Conservation (phyloP, 2,329 filamentous ascomycete species). For the Rutstroemia sp. region DNA sequence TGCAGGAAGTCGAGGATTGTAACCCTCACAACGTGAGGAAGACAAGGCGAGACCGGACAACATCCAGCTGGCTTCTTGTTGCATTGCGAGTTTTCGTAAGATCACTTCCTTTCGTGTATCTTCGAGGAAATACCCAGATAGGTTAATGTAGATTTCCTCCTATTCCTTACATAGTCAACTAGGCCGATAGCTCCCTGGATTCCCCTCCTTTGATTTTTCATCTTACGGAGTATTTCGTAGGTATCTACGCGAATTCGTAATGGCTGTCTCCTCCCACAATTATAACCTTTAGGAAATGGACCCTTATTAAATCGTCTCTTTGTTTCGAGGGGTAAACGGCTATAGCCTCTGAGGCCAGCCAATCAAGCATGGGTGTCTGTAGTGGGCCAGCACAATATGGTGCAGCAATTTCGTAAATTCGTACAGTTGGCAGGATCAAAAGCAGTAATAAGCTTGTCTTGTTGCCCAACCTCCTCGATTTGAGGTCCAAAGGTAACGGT, state of each 20-base stretch:
- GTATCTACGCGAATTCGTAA: neutral
- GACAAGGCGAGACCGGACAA: neutral
- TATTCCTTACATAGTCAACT: no score
- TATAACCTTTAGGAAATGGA: constrained; percentile 2
- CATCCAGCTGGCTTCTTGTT: neutral
- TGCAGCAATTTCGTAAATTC: constrained; percentile 5
- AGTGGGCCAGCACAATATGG: neutral
- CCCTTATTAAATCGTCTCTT: constrained; percentile 3
- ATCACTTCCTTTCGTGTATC: neutral
- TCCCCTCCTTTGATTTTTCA: neutral
- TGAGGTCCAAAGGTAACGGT: constrained; percentile 8
- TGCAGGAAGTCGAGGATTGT: neutral
- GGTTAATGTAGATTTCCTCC: no score
- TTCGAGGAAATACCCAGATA: neutral
- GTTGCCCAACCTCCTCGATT: constrained; percentile 6
- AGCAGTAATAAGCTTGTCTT: neutral
- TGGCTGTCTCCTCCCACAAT: neutral
- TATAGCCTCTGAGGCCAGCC: neutral
- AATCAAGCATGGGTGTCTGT: neutral
- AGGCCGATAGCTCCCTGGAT: neutral
- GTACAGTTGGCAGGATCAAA: constrained; percentile 6
- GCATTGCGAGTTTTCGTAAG: no score
- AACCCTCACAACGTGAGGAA: neutral
- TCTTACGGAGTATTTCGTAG: neutral
- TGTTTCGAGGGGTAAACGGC: constrained; percentile 6